Percentiles rank a stretch among this genome's conserved stretches.
Evolutionary conservation across 2,329 filamentous ascomycete genomes (phyloP).

Genomic region (Endocalyx cinctus): DNA sequence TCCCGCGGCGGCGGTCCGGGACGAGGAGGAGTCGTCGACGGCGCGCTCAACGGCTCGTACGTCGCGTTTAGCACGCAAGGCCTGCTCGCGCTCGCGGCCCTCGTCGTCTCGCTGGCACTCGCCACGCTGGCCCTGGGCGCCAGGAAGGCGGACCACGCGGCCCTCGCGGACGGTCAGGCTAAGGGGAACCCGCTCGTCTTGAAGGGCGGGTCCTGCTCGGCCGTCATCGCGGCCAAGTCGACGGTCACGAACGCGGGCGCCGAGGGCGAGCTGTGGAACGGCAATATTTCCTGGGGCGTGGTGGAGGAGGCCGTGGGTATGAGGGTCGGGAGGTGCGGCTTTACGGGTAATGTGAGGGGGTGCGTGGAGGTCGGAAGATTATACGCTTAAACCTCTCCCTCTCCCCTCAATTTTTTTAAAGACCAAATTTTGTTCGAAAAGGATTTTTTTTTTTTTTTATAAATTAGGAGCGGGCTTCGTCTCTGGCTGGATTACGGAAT

Average conservation of each 20-base stretch:
- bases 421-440: too few relatives aligned
- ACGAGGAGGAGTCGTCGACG: too few relatives aligned
- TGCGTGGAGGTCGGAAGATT: slow-evolving; percentile 30
- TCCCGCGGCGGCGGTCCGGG: too few relatives aligned
- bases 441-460: too few relatives aligned
- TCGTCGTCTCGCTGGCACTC: slow-evolving; percentile 34
- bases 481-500: too few relatives aligned
- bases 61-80: slow-evolving; percentile 40
- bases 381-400: slow-evolving; percentile 34
- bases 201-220: slow-evolving; percentile 44
- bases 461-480: too few relatives aligned
- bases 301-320: slow-evolving; percentile 34
- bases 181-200: slow-evolving; percentile 46
- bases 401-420: too few relatives aligned
- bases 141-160: slow-evolving; percentile 32
- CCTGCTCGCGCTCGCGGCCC: slow-evolving; percentile 35
- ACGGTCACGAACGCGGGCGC: slow-evolving; percentile 30
- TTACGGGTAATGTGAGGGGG: slow-evolving; percentile 32
- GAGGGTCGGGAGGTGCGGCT: slow-evolving; percentile 39
- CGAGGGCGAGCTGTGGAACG: slow-evolving; percentile 29
- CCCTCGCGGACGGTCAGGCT: slow-evolving; percentile 30
- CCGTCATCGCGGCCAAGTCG: slow-evolving; percentile 46
- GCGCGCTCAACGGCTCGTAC: slow-evolving; percentile 18
- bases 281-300: slow-evolving; percentile 41
- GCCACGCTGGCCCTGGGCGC: slow-evolving; percentile 35